A percentile compares a stretch with the other conserved stretches of the same genome.
Evolutionary conservation across 2,329 filamentous ascomycete species (phyloP).

Genomic region (Paracoccidioides brasiliensis): DNA sequence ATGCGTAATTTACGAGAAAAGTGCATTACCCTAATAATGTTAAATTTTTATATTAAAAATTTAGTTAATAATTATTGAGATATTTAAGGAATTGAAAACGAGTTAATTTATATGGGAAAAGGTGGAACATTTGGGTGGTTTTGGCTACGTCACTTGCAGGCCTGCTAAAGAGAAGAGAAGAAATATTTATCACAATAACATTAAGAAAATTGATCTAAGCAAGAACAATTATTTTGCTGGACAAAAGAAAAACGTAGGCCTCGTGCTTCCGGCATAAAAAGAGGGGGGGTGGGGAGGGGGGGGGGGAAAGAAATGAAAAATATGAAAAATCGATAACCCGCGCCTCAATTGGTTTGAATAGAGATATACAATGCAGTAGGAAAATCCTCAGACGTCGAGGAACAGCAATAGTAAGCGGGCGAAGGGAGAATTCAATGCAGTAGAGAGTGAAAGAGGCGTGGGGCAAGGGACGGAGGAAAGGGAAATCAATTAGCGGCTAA

Average conservation of each 20-base stretch:
- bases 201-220: constrained; percentile 3
- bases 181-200: not conserved
- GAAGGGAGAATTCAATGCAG: not conserved
- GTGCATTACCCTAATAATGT: too few relatives aligned
- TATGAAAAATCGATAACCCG: not conserved
- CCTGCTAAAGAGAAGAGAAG: too few relatives aligned
- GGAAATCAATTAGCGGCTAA: not conserved
- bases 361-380: not conserved
- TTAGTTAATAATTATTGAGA: too few relatives aligned
- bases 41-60: too few relatives aligned
- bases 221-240: not conserved
- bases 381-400: not conserved
- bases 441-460: not conserved
- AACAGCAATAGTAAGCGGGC: not conserved
- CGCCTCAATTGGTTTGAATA: not conserved
- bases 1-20: too few relatives aligned
- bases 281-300: not conserved
- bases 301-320: not conserved
- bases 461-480: not conserved
- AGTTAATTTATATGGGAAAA: too few relatives aligned
- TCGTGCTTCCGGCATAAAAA: not conserved
- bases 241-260: not conserved
- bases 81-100: too few relatives aligned
- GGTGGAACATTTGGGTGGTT: too few relatives aligned
- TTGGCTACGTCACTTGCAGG: too few relatives aligned